These are phyloP conservation scores for Trichomonascaceae sp. DNA, from an alignment of 1,139 yeast species.

Conservation along the genomic window DNA sequence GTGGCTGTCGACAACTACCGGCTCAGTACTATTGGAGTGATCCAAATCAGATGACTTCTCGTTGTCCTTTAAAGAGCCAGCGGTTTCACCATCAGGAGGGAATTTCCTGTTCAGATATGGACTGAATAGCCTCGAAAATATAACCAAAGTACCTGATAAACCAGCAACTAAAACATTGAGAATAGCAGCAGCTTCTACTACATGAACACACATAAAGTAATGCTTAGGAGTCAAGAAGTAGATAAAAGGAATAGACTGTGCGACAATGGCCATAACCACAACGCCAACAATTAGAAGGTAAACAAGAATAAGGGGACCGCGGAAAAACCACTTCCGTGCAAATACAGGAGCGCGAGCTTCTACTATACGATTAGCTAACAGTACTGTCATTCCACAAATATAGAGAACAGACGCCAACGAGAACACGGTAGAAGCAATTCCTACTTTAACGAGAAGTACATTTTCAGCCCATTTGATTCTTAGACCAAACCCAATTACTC, in stretches of 20 bases:
- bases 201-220: constrained; percentile 49
- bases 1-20: constrained; percentile 35
- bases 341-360: constrained; percentile 81
- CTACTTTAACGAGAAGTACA: constrained; percentile 42
- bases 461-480: constrained; percentile 56
- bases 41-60: constrained; percentile 29
- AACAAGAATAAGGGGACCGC: constrained; percentile 46
- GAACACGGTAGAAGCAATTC: constrained; percentile 57
- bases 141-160: constrained; percentile 48
- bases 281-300: constrained; percentile 54
- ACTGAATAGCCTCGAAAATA: constrained; percentile 46
- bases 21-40: constrained; percentile 39
- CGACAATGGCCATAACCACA: constrained; percentile 61
- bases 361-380: constrained; percentile 69
- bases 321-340: constrained; percentile 52
- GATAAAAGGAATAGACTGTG: constrained; percentile 59
- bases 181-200: constrained; percentile 52
- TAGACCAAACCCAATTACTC: constrained; percentile 55
- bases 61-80: constrained; percentile 21
- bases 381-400: constrained; percentile 45
- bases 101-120: constrained; percentile 22
- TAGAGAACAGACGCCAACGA: constrained; percentile 44
- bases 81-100: constrained; percentile 14
- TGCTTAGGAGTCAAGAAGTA: constrained; percentile 45
- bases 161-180: constrained; percentile 51